Percentiles rank a stretch among this genome's conserved stretches.
Conservation (phyloP, 2,329 filamentous ascomycete genomes). For the Beauveria sp. region DNA sequence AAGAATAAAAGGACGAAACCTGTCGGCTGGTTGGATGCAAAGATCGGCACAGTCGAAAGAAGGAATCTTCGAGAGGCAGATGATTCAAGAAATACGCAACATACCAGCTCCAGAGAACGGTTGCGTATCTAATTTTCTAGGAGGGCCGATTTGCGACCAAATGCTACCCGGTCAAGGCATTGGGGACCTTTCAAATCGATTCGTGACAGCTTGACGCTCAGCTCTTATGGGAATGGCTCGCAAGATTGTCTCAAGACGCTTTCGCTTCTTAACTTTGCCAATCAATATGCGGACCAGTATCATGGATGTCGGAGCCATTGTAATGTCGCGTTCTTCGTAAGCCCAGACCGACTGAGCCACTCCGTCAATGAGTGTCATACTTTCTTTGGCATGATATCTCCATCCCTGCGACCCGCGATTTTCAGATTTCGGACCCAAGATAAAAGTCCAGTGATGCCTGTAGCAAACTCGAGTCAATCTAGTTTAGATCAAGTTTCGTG, state of each 20-base stretch:
- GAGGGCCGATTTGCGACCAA: background rate
- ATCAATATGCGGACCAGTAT: too few species aligned
- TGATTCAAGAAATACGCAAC: background rate
- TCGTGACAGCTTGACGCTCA: background rate
- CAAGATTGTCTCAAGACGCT: too few species aligned
- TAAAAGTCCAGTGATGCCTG: background rate
- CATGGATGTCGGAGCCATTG: too few species aligned
- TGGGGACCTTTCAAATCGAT: background rate
- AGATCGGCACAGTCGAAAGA: background rate
- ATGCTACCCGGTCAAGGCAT: background rate
- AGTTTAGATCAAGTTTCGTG: background rate
- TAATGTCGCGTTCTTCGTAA: too few species aligned
- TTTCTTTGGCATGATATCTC: too few species aligned
- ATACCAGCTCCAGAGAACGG: background rate
- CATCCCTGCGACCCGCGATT: too few species aligned
- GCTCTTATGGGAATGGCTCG: too few species aligned
- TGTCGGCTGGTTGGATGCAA: background rate
- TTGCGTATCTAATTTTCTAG: background rate
- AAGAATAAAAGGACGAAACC: background rate
- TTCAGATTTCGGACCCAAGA: background rate
- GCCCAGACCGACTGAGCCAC: too few species aligned
- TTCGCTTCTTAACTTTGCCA: too few species aligned
- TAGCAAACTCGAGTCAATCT: background rate
- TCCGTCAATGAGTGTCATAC: too few species aligned
- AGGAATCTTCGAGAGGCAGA: background rate